Percentiles rank a stretch among this genome's conserved stretches.
Conservation (phyloP, 1,284 basidiomycete genomes). For the Leccinum pachyderme region DNA sequence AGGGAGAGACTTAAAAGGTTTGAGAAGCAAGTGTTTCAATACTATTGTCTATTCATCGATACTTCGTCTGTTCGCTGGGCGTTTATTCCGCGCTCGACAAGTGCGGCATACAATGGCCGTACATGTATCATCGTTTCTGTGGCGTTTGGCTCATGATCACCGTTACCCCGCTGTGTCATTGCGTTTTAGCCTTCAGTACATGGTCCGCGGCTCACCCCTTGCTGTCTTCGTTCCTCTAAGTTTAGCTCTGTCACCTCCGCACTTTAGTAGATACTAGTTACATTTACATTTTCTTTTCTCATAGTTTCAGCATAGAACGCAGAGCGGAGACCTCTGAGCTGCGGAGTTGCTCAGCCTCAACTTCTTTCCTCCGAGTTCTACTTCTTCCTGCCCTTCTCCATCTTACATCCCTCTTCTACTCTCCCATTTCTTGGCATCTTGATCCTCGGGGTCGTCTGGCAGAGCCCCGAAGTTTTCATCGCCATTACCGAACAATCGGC, state of each 20-base stretch:
- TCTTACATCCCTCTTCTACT: background rate
- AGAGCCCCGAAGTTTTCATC: background rate
- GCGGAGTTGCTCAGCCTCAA: background rate
- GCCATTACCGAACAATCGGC: background rate
- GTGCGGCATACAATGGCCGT: background rate
- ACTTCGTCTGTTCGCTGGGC: background rate
- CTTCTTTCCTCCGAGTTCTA: background rate
- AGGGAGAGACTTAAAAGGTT: conserved; percentile 5
- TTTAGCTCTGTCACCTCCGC: background rate
- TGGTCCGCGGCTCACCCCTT: background rate
- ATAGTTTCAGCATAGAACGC: conserved; percentile 1
- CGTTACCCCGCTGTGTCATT: background rate
- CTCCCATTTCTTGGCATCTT: background rate
- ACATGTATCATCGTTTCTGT: background rate
- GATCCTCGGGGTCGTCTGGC: conserved; percentile 1
- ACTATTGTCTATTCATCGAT: background rate
- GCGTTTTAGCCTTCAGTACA: conserved; percentile 2
- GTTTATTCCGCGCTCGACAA: background rate
- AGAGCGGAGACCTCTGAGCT: conserved; percentile 8
- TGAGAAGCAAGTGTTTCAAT: background rate
- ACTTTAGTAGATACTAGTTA: background rate
- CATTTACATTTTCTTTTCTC: background rate
- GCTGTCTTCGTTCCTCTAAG: background rate
- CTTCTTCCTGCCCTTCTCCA: background rate
- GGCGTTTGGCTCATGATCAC: background rate